These are phyloP conservation scores for Cyclanthera cordifolia DNA, from an alignment of 306 rosid genomes.

Conservation along the genomic window DNA sequence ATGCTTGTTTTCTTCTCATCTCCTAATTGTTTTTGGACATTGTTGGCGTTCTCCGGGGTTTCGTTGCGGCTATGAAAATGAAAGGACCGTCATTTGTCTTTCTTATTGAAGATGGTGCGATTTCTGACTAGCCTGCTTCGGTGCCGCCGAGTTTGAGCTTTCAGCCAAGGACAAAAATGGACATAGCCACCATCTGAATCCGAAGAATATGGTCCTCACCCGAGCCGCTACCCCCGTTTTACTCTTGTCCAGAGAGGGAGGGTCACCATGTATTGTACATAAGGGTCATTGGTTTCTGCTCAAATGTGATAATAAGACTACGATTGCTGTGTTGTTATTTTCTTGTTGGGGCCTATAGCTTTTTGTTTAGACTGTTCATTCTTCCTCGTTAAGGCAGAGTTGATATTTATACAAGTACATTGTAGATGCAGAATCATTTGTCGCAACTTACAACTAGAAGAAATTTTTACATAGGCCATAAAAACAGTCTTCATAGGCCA, in stretches of 20 bases:
- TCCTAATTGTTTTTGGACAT: not conserved
- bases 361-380: not conserved
- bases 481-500: no score
- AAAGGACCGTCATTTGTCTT: not conserved
- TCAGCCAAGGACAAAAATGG: not conserved
- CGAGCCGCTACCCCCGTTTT: not conserved
- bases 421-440: not conserved
- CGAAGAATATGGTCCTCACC: not conserved
- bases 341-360: not conserved
- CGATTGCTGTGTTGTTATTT: not conserved
- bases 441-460: no score
- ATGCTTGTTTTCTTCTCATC: slow-evolving; percentile 11
- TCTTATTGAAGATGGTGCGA: not conserved
- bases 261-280: slow-evolving; percentile 6
- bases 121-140: not conserved
- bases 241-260: slow-evolving; percentile 4
- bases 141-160: not conserved
- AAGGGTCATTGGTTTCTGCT: not conserved
- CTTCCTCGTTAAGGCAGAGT: not conserved
- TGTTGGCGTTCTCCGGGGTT: not conserved
- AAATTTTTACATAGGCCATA: no score
- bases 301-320: slow-evolving; percentile 12
- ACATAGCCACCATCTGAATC: not conserved
- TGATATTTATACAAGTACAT: not conserved
- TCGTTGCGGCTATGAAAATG: not conserved